Base-by-base conservation (phyloP, 2,329 filamentous ascomycete species). In the Mycosphaerella sp. region DNA sequence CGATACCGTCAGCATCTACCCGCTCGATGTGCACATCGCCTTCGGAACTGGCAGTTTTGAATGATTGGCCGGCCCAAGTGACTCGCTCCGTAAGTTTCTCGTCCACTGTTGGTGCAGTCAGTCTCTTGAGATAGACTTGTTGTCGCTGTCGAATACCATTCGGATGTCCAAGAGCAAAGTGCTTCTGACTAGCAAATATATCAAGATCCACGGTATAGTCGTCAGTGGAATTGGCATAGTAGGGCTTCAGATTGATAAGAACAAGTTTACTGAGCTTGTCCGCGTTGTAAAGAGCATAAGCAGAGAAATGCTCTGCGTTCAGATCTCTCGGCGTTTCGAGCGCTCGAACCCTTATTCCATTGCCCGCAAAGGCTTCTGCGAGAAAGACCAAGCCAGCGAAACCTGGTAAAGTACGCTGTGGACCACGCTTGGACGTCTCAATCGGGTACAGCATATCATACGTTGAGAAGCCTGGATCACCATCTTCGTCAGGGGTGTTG, bases 1-100 rank as follows among this genome's bases (percentile, higher is more conserved):
- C 60, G 34, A 59, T 14, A 2, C 55, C 55, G 16, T 61, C 59
- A 7, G 12, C 16, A 12, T 51, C 55, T 1, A 63, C 54, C 21
- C 45, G 25, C 14, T 64, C 61, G 8, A 63, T 53, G 2, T n/a
- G 16, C 10, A 57, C 47, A 1, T 60, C 41, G 0, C 61, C 62
- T 9, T 40, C 37, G 6, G 53, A 54, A 35, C 51, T 57, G 14
- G 59, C 63, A 14, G 59, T 44, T 18, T 56, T 54, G 44, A 62
- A 64, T 1, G 63, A 62, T 28, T 65, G 63, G 5, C 62, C 62
- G 2, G 62, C 63, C 61, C 61, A 65, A 14, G 61, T 64, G 17
- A 59, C 56, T 49, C 56, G 57, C 14, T 51, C 52, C n/a, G 55
- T 51, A 27, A 60, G 55, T 41, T 59, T 59, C 52, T 61, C 59